Evolutionary conservation across 768 basidiomycete species (phyloP), one percentile per base, ranked within the genome.

Genomic region (Glaciozyma martinii): DNA sequence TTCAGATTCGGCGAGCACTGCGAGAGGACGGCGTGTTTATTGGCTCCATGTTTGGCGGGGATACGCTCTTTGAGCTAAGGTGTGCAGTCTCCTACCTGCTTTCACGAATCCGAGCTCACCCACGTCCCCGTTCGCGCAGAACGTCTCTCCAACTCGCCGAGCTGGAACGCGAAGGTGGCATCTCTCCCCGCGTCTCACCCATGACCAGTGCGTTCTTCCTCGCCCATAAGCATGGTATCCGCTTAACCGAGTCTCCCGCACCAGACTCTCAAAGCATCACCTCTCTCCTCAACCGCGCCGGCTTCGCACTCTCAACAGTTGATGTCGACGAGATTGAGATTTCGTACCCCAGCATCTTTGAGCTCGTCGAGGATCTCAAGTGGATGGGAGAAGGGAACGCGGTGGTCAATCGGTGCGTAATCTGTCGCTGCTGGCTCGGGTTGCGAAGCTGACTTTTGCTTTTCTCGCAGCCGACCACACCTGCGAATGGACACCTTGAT

Each of bases 361-460:
- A 98, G 74, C 82, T 99, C 19, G 80, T 98, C 76, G 85, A 91
- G 62, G 95, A 99, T 76, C 77, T 99, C n/a, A 81, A 83, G 59
- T 85, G 90, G 74, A 99, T 99, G 95, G 95, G 95, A 25, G 95
- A 99, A 75, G 85, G 83, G 56, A 98, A 95, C 74, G 90, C 92
- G 16, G 82, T 98, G 52, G 78, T 93, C 40, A 90, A 88, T 72
- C 80, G 90, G 86, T 70, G 88, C 30, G 46, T 12, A 16, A 4
- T n/a, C 25, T 25, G 1, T 21, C 9, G 5, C 25, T 3, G 8
- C 47, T 49, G 7, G 15, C 6, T 8, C 5, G 10, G 23, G 12
- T 18, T 37, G 13, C 30, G 30, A n/a, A 15, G 23, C 21, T 42
- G 37, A 37, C 33, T 42, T 3, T n/a, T 27, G 23, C 19, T 30